Evolutionary conservation across 208 protist genomes (phyloP), one percentile per base, ranked within the genome.

Genomic region (Phytomonas francai): DNA sequence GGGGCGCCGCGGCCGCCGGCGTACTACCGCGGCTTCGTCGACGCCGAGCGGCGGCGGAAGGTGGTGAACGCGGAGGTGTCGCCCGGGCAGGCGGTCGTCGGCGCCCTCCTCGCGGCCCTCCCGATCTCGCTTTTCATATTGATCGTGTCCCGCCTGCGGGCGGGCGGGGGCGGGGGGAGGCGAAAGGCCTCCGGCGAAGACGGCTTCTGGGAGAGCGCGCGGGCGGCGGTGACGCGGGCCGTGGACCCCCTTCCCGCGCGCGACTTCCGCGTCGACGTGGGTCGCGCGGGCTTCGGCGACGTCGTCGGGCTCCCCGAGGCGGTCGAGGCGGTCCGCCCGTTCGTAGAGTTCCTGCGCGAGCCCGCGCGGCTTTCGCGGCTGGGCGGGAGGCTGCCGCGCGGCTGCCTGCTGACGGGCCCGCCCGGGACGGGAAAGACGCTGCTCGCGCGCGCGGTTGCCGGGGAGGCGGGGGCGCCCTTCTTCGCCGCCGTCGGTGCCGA

Each of bases 361-460:
- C 97, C 97, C 25, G 76, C 88, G n/a, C 83, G 88, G 65, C 99
- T 98, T 74, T 92, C 87, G 1, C 82, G 85, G 22, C 86, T 99
- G 5, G 97, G 97, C 33, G 97, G 81, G 0, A 97, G 97, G 63
- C 76, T 99, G 64, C 97, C 97, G 14, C 98, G 98, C 61, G 98
- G 97, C 30, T 93, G 98, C 29, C 81, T 99, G 22, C 83, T 99
- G 11, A 92, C 92, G 36, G 98, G 98, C 9, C 78, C 87, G 62
- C 98, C 98, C 0, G 98, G 98, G 27, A 99, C 97, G 5, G 98
- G 98, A 30, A 99, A 99, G 80, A 97, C 92, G 59, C 72, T 97
- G 64, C 80, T 97, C 27, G 94, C 94, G 6, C 93, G 89, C 73
- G 94, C 94, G 14, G 89, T 97, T 25, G 94, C 94, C 3, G 88